These are phyloP conservation scores for Epithele typhae DNA, from an alignment of 768 basidiomycete genomes.

Conservation along the genomic window DNA sequence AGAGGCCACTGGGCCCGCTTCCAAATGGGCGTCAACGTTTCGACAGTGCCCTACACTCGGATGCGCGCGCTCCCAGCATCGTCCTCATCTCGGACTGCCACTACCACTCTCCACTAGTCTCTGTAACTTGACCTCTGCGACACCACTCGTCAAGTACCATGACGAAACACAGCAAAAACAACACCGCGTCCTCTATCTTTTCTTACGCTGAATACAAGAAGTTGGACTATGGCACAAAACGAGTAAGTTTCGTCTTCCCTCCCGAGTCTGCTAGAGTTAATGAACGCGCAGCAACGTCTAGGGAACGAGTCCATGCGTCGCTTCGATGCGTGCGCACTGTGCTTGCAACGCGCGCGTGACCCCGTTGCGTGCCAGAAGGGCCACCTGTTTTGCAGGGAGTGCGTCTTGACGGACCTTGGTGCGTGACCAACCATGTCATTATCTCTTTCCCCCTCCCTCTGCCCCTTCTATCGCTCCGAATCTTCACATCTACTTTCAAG, in stretches of 20 bases:
- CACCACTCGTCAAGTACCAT: too few species aligned
- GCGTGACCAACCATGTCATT: slow-evolving; percentile 26
- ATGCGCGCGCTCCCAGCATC: too few species aligned
- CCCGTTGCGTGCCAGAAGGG: slow-evolving; percentile 82
- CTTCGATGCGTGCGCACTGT: slow-evolving; percentile 89
- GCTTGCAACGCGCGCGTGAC: slow-evolving; percentile 77
- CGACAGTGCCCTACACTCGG: too few species aligned
- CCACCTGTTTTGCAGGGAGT: slow-evolving; percentile 95
- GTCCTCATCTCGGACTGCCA: too few species aligned
- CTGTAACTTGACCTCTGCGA: too few species aligned
- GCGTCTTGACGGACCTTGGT: slow-evolving; percentile 83
- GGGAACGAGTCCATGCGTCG: slow-evolving; percentile 91
- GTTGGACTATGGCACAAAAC: slow-evolving; percentile 79
- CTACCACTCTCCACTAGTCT: too few species aligned
- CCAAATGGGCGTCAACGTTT: too few species aligned
- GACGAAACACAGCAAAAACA: slow-evolving; percentile 91
- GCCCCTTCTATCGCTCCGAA: too few species aligned
- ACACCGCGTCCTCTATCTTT: slow-evolving; percentile 85
- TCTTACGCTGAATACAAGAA: slow-evolving; percentile 88
- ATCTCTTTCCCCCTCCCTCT: too few species aligned
- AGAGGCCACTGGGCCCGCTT: too few species aligned
- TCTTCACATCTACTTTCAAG: too few species aligned
- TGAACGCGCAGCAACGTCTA: slow-evolving; percentile 55
- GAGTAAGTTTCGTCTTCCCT: slow-evolving; percentile 36
- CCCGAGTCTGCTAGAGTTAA: slow-evolving; percentile 1